Evolutionary conservation across 1,139 yeast genomes (phyloP).

Genomic region (Suhomyces panamericanus): DNA sequence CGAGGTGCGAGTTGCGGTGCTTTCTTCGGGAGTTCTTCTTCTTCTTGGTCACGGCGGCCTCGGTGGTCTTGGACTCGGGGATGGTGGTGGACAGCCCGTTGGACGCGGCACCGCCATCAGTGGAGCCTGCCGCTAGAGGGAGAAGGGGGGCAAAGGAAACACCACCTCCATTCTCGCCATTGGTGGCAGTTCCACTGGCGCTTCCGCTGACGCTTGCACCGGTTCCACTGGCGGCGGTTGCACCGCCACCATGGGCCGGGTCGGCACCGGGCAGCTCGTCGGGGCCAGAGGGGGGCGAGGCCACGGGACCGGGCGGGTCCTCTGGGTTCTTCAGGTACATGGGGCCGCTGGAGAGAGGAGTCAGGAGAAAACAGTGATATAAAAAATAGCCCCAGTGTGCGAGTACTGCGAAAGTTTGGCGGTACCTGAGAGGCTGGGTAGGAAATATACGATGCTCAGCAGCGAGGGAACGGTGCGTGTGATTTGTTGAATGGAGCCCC

Average conservation of each 20-base stretch:
- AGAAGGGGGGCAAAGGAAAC: neutral
- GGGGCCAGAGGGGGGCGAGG: neutral
- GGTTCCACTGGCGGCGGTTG: constrained; percentile 4
- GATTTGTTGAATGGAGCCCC: constrained; percentile 2
- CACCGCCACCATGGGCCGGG: constrained; percentile 1
- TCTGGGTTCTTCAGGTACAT: constrained; percentile 9
- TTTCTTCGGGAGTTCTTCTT: constrained; percentile 56
- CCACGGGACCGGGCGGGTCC: constrained; percentile 8
- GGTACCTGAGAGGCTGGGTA: constrained; percentile 13
- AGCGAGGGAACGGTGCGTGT: constrained; percentile 6
- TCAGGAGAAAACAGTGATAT: constrained; percentile 6
- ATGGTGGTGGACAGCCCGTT: constrained; percentile 12
- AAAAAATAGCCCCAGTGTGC: constrained; percentile 6
- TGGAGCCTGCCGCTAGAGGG: constrained; percentile 5
- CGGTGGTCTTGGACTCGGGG: constrained; percentile 11
- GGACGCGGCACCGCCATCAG: constrained; percentile 12
- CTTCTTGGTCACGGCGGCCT: constrained; percentile 19
- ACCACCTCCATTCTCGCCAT: too few species aligned
- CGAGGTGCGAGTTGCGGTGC: constrained; percentile 62
- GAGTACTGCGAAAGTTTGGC: constrained; percentile 5
- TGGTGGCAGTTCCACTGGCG: neutral
- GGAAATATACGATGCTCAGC: constrained; percentile 13
- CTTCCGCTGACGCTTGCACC: neutral
- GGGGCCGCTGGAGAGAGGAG: constrained; percentile 1
- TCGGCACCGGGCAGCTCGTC: too few species aligned